phyloP scores from a whole-genome alignment of 1,284 basidiomycete genomes.

The Waitea zeae region DNA sequence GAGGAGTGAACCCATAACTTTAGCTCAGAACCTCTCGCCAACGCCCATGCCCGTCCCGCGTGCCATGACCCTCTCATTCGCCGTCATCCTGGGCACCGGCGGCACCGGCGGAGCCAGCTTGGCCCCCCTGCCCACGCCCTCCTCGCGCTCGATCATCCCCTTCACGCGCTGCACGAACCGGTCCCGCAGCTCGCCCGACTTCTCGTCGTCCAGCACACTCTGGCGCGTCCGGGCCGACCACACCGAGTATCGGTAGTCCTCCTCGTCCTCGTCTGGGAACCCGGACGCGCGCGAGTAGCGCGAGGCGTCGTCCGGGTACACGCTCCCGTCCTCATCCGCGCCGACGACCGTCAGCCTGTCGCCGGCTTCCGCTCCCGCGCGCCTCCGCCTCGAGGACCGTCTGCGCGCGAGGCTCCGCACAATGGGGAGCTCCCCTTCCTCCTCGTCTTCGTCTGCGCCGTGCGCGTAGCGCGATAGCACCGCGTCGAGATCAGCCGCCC shows the following conservation, averaged over 20 bases:
- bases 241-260: conserved; percentile 22
- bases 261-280: conserved; percentile 9
- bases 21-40: not conserved
- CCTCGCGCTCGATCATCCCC: conserved; percentile 18
- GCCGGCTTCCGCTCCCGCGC: too few relatives aligned
- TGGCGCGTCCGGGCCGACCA: conserved; percentile 24
- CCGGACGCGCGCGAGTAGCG: conserved; percentile 10
- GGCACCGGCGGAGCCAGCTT: too few relatives aligned
- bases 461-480: not conserved
- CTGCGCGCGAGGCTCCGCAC: too few relatives aligned
- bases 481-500: not conserved
- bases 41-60: not conserved
- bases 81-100: not conserved
- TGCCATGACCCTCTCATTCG: too few relatives aligned
- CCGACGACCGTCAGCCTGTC: too few relatives aligned
- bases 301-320: conserved; percentile 10
- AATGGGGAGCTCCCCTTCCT: too few relatives aligned
- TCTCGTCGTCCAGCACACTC: conserved; percentile 34
- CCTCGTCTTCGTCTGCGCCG: too few relatives aligned
- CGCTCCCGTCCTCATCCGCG: conserved; percentile 5
- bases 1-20: not conserved
- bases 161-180: conserved; percentile 31
- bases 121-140: too few relatives aligned
- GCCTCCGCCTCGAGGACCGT: too few relatives aligned
- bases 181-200: conserved; percentile 28